phyloP scores from a whole-genome alignment of 768 basidiomycete species.

The Coprinopsis marcescibilis region DNA sequence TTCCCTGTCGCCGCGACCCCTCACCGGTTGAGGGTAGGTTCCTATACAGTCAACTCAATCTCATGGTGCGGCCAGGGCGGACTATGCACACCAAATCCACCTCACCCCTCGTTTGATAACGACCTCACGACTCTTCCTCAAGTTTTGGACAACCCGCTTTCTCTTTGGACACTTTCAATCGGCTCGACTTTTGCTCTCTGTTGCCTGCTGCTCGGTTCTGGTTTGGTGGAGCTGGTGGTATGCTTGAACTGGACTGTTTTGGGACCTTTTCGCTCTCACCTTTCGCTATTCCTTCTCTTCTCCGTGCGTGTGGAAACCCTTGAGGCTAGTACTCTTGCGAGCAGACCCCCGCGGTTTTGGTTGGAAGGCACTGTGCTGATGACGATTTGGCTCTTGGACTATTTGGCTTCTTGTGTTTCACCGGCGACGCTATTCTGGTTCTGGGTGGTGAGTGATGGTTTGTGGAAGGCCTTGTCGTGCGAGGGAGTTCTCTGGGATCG shows the following conservation, averaged over 20 bases:
- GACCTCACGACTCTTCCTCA: slow-evolving; percentile 1
- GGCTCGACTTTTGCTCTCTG: not conserved
- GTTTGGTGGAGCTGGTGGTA: not conserved
- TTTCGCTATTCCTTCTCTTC: slow-evolving; percentile 1
- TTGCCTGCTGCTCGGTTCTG: slow-evolving; percentile 1
- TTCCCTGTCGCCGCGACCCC: slow-evolving; percentile 8
- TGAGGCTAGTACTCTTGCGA: slow-evolving; percentile 10
- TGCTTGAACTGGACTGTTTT: slow-evolving; percentile 2
- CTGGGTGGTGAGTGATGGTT: not conserved
- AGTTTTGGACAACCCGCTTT: not conserved
- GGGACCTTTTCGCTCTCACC: not conserved
- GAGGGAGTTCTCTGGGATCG: not conserved
- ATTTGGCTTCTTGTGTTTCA: not conserved
- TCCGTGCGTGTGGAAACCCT: slow-evolving; percentile 12
- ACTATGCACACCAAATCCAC: slow-evolving; percentile 2
- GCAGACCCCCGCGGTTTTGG: slow-evolving; percentile 8
- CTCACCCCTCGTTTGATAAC: slow-evolving; percentile 11
- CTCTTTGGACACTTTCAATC: not conserved
- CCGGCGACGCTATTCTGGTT: not conserved
- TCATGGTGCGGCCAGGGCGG: slow-evolving; percentile 11
- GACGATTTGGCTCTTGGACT: slow-evolving; percentile 1
- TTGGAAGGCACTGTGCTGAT: slow-evolving; percentile 1
- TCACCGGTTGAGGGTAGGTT: slow-evolving; percentile 10
- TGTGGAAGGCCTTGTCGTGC: not conserved
- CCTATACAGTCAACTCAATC: slow-evolving; percentile 6